phyloP scores from a whole-genome alignment of 208 protist species.

The Leishmania aethiopica region DNA sequence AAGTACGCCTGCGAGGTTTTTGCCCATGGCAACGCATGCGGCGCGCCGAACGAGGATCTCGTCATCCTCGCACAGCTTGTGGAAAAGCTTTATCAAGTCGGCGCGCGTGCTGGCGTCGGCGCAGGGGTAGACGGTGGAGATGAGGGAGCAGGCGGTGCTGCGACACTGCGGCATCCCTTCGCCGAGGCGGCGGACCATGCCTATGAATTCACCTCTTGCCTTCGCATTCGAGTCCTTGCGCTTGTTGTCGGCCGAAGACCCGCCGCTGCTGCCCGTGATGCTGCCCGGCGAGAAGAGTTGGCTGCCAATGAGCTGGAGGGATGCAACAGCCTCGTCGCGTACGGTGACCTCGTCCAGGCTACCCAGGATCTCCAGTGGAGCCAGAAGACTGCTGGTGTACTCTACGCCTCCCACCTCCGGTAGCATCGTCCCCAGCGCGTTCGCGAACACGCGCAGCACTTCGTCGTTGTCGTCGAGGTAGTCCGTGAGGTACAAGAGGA shows the following conservation, averaged over 20 bases:
- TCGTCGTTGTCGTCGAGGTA: constrained; percentile 99
- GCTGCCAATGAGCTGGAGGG: constrained; percentile 73
- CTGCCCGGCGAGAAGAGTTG: constrained; percentile 60
- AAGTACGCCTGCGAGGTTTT: constrained; percentile 69
- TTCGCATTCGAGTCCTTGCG: constrained; percentile 18
- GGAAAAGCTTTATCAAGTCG: constrained; percentile 64
- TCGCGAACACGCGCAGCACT: constrained; percentile 97
- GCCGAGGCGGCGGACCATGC: constrained; percentile 87
- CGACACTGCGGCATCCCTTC: constrained; percentile 95
- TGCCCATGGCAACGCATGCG: constrained; percentile 92
- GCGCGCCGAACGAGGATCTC: constrained; percentile 98
- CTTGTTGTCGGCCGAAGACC: constrained; percentile 7
- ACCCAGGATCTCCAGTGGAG: constrained; percentile 95
- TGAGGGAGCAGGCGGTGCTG: constrained; percentile 93
- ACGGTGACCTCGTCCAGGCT: constrained; percentile 97
- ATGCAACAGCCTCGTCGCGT: constrained; percentile 94
- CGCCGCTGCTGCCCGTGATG: constrained; percentile 9
- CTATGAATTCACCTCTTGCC: constrained; percentile 89
- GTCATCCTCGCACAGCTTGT: constrained; percentile 94
- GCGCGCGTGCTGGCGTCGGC: constrained; percentile 50
- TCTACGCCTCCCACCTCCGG: constrained; percentile 95
- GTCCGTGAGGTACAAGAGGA: constrained; percentile 98
- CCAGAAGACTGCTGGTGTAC: constrained; percentile 90
- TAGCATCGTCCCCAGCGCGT: constrained; percentile 97
- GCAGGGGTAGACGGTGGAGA: constrained; percentile 90